Evolutionary conservation across 805 yeast genomes (phyloP), one percentile per base, ranked within the genome.

Genomic region (Metschnikowia dekortorum): DNA sequence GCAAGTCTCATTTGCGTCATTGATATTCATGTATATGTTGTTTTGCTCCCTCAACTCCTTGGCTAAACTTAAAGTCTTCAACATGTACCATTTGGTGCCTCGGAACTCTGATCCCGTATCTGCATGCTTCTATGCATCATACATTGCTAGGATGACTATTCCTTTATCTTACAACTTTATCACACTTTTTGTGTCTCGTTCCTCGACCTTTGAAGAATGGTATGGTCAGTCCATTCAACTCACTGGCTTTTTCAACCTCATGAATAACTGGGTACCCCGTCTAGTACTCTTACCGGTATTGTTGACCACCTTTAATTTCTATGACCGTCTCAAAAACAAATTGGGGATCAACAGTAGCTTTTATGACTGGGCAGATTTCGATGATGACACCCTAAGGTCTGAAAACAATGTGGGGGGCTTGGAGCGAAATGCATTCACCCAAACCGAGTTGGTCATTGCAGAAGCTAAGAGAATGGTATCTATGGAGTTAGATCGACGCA

Each of bases 141-240:
- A 89, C 59, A 83, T 88, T 16, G 85, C 91, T 46, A 81, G 96
- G 54, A 71, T 89, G 62, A 87, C 96, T 0, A 83, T 89, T 10
- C 96, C 96, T 9, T 71, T 89, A 54, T 82, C 88, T 28, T 89
- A 85, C 68, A 89, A 89, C 66, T 89, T 86, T 62, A 65, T 88
- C 50, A 85, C 87, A 46, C 70, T 89, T 48, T 76, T 85, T 51
- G 75, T 81, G 2, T 71, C 78, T 16, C 69, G 84, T 29, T 50
- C 65, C 26, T 73, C 82, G 1, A 69, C 74, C 10, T 89, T 89
- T 65, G 89, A 87, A 61, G 76, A 79, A 44, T 87, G 90, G 71
- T 74, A 85, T 53, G 95, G 94, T 7, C 73, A 80, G 57, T 84
- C 89, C 6, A 85, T 89, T 61, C 85, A 87, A 58, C 68, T 88